Conservation (phyloP, 352 stramenopile genomes). For the Phytopythium litorale region DNA sequence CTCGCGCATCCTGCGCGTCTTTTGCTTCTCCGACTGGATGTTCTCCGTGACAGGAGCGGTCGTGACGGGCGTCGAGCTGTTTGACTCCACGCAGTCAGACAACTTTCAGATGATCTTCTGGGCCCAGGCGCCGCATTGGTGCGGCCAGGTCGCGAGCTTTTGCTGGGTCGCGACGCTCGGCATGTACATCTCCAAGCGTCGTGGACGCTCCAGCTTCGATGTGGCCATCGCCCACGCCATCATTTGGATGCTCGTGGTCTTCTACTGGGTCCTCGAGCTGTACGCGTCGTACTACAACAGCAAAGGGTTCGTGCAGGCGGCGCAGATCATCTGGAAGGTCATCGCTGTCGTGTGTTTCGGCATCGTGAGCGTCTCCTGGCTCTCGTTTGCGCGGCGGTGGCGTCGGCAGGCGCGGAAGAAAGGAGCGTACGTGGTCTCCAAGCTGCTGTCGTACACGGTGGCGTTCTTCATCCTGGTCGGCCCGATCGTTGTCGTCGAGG, state of each 20-base stretch:
- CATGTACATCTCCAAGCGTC: slow-evolving; percentile 70
- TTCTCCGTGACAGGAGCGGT: slow-evolving; percentile 66
- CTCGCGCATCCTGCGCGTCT: slow-evolving; percentile 60
- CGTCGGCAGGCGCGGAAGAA: slow-evolving; percentile 34
- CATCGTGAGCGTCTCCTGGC: slow-evolving; percentile 54
- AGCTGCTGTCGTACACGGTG: slow-evolving; percentile 74
- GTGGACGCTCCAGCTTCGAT: slow-evolving; percentile 53
- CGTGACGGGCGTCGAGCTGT: slow-evolving; percentile 50
- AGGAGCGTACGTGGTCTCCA: slow-evolving; percentile 68
- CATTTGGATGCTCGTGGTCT: slow-evolving; percentile 74
- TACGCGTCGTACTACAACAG: slow-evolving; percentile 63
- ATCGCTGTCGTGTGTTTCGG: slow-evolving; percentile 57
- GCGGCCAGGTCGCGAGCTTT: slow-evolving; percentile 73
- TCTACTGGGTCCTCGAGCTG: slow-evolving; percentile 74
- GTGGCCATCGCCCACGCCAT: slow-evolving; percentile 70
- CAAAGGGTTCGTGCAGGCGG: slow-evolving; percentile 33
- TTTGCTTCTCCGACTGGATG: slow-evolving; percentile 65
- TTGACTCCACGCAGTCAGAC: slow-evolving; percentile 14
- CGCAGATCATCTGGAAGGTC: slow-evolving; percentile 72
- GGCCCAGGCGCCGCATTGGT: slow-evolving; percentile 67
- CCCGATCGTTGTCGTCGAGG: slow-evolving; percentile 64
- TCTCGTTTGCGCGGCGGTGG: slow-evolving; percentile 53
- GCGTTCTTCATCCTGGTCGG: slow-evolving; percentile 73
- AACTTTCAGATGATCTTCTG: slow-evolving; percentile 72
- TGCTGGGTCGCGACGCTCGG: slow-evolving; percentile 72